Evolutionary conservation across 2,329 filamentous ascomycete species (phyloP), one percentile per base, ranked within the genome.

Genomic region (Orbilia quercus): DNA sequence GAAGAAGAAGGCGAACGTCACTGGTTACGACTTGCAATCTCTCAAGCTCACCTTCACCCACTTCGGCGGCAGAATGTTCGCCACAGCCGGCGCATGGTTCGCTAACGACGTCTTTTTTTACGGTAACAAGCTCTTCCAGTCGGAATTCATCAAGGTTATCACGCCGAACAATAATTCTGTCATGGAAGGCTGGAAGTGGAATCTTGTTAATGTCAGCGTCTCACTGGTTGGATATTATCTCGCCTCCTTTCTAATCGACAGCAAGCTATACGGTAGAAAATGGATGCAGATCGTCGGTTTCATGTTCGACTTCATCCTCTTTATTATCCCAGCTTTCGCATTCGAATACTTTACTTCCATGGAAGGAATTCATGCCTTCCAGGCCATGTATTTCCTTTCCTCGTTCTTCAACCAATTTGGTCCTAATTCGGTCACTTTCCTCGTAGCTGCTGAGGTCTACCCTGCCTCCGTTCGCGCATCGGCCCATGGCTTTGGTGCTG

Each of bases 371-470:
- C 88, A 91, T 79, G 84, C 85, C n/a, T 98, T 98, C 89, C 93
- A 97, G 84, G 88, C 93, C 80, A 96, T 98, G 92, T 97, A 97
- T 86, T 97, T 96, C 83, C 81, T 98, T 77, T 96, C 92, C 6
- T 96, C 91, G 22, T 98, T 98, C 85, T 98, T 98, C 89, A 97
- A 97, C 86, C 94, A 98, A 81, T 98, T 98, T 79, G 94, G 94
- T 11, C 94, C 94, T 82, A 98, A 98, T 86, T 90, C 88, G 50
- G 92, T 97, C 78, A 96, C 93, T 75, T 98, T 98, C 90, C 87
- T 98, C 77, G 91, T 96, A 36, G 94, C 94, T 45, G 94, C 92
- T 45, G 94, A 98, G 81, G 92, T 96, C n/a, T 98, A 91, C 85
- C 94, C 94, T 7, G 96, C 93, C 0, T 91, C 93, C 7, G 89